Conservation (phyloP, 768 basidiomycete genomes). For the Chalciporus sphaerocephalus region DNA sequence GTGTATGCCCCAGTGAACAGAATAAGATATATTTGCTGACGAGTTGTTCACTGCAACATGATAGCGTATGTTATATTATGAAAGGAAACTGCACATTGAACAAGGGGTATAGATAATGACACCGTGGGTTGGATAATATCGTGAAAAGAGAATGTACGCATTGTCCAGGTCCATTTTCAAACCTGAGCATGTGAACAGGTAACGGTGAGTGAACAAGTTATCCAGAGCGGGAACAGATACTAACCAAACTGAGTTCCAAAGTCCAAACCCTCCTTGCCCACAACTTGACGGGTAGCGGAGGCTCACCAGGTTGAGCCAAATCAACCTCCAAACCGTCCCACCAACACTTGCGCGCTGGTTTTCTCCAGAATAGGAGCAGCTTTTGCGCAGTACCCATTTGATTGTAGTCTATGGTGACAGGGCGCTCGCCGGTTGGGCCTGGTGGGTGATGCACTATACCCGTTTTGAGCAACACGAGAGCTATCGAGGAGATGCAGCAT, state of each 20-base stretch:
- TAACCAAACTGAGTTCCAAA: slow-evolving; percentile 88
- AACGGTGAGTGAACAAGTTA: background rate
- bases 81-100: slow-evolving; percentile 25
- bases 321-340: slow-evolving; percentile 97
- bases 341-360: slow-evolving; percentile 99
- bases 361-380: slow-evolving; percentile 95
- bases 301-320: slow-evolving; percentile 53
- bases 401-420: slow-evolving; percentile 78
- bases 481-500: slow-evolving; percentile 98
- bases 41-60: slow-evolving; percentile 16
- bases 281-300: slow-evolving; percentile 67
- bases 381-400: slow-evolving; percentile 99
- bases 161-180: slow-evolving; percentile 9
- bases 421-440: slow-evolving; percentile 52
- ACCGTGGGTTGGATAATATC: slow-evolving; percentile 17
- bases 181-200: slow-evolving; percentile 15
- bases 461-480: slow-evolving; percentile 94
- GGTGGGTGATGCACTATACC: slow-evolving; percentile 75
- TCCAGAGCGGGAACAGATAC: slow-evolving; percentile 15
- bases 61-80: slow-evolving; percentile 26
- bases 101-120: slow-evolving; percentile 25
- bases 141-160: slow-evolving; percentile 11
- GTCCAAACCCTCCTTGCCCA: slow-evolving; percentile 99
- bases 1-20: too few species aligned
- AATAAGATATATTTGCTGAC: too few species aligned